These are phyloP conservation scores for Fagopyrum homotropicum DNA, from an alignment of 148 eudicot genomes.

Conservation along the genomic window DNA sequence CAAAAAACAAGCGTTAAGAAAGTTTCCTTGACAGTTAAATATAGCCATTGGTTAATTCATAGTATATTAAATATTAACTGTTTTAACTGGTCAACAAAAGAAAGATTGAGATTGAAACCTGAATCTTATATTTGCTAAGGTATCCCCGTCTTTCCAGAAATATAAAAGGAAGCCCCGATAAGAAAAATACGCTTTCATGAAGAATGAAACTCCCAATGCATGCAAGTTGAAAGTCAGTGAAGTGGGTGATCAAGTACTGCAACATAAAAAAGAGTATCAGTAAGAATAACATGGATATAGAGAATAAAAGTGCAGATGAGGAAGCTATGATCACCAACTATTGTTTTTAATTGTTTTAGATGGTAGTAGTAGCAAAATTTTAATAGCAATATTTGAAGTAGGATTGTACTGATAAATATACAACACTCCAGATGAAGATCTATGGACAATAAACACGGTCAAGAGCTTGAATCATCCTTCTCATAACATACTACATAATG, in stretches of 20 bases:
- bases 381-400: background rate
- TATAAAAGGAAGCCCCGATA: conserved; percentile 87
- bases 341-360: background rate
- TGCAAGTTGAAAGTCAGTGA: conserved; percentile 89
- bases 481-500: background rate
- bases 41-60: background rate
- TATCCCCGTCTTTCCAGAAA: conserved; percentile 76
- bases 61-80: background rate
- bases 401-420: background rate
- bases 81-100: background rate
- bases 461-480: background rate
- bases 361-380: background rate
- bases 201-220: conserved; percentile 87
- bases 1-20: background rate
- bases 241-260: conserved; percentile 85
- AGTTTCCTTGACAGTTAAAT: background rate
- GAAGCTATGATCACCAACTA: background rate
- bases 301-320: background rate
- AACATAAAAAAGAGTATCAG: conserved; percentile 14
- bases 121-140: conserved; percentile 92
- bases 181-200: conserved; percentile 91
- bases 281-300: background rate
- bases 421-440: background rate
- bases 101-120: conserved; percentile 34
- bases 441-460: background rate